Evolutionary conservation across 1,284 basidiomycete species (phyloP).

Genomic region (Trichosporon coremiiforme): DNA sequence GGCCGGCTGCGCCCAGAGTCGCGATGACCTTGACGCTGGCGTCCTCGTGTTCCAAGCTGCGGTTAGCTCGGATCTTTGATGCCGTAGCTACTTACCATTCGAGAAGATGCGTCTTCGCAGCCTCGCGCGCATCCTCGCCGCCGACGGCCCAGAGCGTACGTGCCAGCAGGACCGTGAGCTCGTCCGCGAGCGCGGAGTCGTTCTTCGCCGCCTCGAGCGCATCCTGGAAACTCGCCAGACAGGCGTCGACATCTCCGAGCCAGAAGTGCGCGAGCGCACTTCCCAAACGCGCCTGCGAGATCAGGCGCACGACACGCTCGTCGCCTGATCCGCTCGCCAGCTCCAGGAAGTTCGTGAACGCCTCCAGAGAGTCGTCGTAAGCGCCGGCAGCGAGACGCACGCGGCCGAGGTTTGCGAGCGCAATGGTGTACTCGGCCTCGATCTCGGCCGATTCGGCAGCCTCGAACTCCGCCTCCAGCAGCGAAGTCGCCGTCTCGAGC

Average conservation of each 20-base stretch:
- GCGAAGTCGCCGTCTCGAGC: conserved; percentile 63
- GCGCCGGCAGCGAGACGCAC: conserved; percentile 67
- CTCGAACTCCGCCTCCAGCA: conserved; percentile 87
- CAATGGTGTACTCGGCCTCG: conserved; percentile 78
- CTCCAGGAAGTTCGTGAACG: conserved; percentile 72
- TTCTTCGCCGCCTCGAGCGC: conserved; percentile 64
- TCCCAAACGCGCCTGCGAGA: conserved; percentile 69
- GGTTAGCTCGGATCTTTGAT: conserved; percentile 1
- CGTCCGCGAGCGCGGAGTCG: conserved; percentile 62
- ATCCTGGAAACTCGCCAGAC: conserved; percentile 67
- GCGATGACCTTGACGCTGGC: conserved; percentile 70
- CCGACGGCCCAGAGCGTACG: conserved; percentile 80
- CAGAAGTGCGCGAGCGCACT: conserved; percentile 72
- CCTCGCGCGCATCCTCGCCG: conserved; percentile 71
- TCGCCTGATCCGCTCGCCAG: conserved; percentile 60
- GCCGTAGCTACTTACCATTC: conserved; percentile 66
- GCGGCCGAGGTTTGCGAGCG: conserved; percentile 80
- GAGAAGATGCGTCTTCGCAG: conserved; percentile 75
- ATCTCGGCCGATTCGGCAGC: conserved; percentile 74
- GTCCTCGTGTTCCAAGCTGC: conserved; percentile 65
- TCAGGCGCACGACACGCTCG: conserved; percentile 22
- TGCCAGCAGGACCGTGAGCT: conserved; percentile 73
- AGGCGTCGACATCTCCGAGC: conserved; percentile 65
- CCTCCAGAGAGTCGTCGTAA: conserved; percentile 66
- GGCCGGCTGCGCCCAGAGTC: conserved; percentile 80